phyloP scores from a whole-genome alignment of 352 stramenopile species.

The Halophytophthora batemanensis region DNA sequence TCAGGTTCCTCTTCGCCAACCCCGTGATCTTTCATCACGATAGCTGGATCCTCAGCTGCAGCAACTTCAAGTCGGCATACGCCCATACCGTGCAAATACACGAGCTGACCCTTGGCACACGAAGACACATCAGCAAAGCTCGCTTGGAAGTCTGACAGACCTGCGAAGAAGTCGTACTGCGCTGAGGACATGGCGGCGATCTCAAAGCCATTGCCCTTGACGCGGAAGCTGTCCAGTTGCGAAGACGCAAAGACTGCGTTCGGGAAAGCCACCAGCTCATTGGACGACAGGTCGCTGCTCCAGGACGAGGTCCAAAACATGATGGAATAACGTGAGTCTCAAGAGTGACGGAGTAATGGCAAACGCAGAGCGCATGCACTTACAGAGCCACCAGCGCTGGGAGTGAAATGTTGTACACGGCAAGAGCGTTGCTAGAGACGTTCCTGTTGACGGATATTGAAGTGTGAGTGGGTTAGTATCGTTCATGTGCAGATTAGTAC shows the following conservation, averaged over 20 bases:
- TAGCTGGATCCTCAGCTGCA: slow-evolving; percentile 27
- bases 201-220: slow-evolving; percentile 51
- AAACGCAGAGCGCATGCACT: slow-evolving; percentile 2
- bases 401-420: slow-evolving; percentile 33
- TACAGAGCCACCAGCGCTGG: slow-evolving; percentile 42
- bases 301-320: neutral
- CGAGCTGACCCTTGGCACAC: slow-evolving; percentile 39
- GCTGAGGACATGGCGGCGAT: slow-evolving; percentile 43
- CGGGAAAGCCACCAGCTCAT: slow-evolving; percentile 44
- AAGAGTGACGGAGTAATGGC: neutral
- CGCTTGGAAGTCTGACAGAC: slow-evolving; percentile 47
- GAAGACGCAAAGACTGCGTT: slow-evolving; percentile 42
- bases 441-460: slow-evolving; percentile 31
- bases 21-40: slow-evolving; percentile 23
- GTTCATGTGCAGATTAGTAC: neutral
- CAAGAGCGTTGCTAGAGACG: slow-evolving; percentile 41
- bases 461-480: slow-evolving; percentile 5
- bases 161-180: slow-evolving; percentile 71
- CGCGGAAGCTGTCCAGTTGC: slow-evolving; percentile 43
- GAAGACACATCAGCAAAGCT: slow-evolving; percentile 51
- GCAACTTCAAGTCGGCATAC: slow-evolving; percentile 48
- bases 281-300: slow-evolving; percentile 51
- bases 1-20: slow-evolving; percentile 9
- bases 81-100: slow-evolving; percentile 55
- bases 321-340: neutral